A percentile compares a stretch with the other conserved stretches of the same genome.
Conservation (phyloP, 1,284 basidiomycete genomes). For the Inonotus obliquus region DNA sequence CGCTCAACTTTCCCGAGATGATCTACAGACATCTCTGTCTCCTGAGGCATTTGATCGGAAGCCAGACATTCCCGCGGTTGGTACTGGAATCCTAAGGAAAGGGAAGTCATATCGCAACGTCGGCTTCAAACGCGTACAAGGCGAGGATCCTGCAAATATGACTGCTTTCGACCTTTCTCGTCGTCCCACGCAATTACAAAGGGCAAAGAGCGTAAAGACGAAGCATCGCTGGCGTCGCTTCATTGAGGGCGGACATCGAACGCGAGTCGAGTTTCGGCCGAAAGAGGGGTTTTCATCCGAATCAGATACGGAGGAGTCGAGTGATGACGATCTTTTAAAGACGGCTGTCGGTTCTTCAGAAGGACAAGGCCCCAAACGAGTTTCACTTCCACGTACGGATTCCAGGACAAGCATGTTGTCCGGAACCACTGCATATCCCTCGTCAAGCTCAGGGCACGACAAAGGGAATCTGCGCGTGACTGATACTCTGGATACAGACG, state of each 20-base stretch:
- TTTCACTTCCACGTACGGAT: not conserved
- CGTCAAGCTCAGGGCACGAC: conserved; percentile 7
- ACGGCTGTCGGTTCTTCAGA: conserved; percentile 22
- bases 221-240: conserved; percentile 19
- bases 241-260: conserved; percentile 29
- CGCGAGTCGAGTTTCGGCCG: conserved; percentile 47
- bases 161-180: conserved; percentile 6
- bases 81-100: conserved; percentile 1
- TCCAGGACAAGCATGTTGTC: conserved; percentile 10
- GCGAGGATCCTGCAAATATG: not conserved
- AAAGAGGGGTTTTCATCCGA: conserved; percentile 34
- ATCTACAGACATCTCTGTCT: conserved; percentile 2
- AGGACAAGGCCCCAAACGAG: not conserved
- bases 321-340: conserved; percentile 19
- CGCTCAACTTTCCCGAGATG: conserved; percentile 7
- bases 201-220: conserved; percentile 27
- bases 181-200: conserved; percentile 22
- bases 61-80: not conserved
- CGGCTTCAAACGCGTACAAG: not conserved
- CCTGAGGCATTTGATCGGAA: conserved; percentile 1
- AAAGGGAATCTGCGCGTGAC: not conserved
- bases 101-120: not conserved
- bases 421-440: conserved; percentile 11
- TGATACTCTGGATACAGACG: conserved; percentile 22
- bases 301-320: conserved; percentile 27